Evolutionary conservation across 2,329 filamentous ascomycete species (phyloP).

Genomic region (Endothia cerciana): DNA sequence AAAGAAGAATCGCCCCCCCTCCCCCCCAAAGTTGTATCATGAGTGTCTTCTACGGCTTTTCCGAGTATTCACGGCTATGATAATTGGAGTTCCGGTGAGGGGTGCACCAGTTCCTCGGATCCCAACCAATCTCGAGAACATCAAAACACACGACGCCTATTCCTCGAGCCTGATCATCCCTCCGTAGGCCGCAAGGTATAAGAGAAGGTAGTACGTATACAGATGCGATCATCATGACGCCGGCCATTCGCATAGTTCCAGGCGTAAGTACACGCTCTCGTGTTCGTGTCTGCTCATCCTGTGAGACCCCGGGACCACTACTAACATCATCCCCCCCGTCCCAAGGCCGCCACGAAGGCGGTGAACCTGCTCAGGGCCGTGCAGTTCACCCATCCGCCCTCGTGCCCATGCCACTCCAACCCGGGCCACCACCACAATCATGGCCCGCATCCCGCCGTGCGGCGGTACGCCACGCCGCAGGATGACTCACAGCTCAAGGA

Average conservation of each 20-base stretch:
- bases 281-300: background rate
- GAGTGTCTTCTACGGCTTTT: no score
- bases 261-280: conserved; percentile 42
- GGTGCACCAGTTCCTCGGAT: no score
- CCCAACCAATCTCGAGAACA: no score
- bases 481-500: conserved; percentile 79
- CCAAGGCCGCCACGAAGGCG: conserved; percentile 65
- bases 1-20: background rate
- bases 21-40: background rate
- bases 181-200: no score
- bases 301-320: no score
- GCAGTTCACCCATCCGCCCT: conserved; percentile 84
- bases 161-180: no score
- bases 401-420: conserved; percentile 92
- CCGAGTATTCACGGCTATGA: no score
- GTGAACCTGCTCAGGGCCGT: conserved; percentile 82
- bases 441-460: conserved; percentile 33
- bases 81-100: no score
- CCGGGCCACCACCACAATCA: conserved; percentile 75
- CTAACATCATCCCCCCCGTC: background rate
- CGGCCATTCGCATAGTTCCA: conserved; percentile 40
- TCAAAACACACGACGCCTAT: no score
- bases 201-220: background rate
- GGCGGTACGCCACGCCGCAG: conserved; percentile 74
- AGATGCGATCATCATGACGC: conserved; percentile 34